Evolutionary conservation across 306 rosid species (phyloP), one percentile per base, ranked within the genome.

Genomic region (Prinsepia uniflora): DNA sequence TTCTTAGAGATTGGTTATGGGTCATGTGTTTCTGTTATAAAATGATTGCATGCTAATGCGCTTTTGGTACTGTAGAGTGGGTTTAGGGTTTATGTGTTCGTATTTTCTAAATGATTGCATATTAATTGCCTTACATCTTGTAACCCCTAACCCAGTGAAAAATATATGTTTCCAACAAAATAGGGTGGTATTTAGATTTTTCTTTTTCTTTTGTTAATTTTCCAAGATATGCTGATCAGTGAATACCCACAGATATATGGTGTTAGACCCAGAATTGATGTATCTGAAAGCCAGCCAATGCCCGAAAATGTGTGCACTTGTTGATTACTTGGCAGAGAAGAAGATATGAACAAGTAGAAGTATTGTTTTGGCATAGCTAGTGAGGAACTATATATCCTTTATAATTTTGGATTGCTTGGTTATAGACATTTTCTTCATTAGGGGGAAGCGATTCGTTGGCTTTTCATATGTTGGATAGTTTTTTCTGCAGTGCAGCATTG

Each of bases 401-500:
- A 13, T 36, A 56, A 39, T 14, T 72, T 13, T 19, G 2, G 30
- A 6, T 10, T 14, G 3, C 46, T 40, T 18, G 36, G 22, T 63
- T 63, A 36, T 45, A 13, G 43, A 45, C 14, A 14, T 34, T 12
- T 15, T 58, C 65, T 17, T 5, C 48, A 4, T 42, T 70, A 39
- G 10, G 49, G 65, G 41, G 48, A 49, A 63, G 44, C 6, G 19
- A 24, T 62, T 77, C 18, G 11, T 57, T 22, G 44, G 49, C 11
- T 52, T 41, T 58, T 74, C 47, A n/a, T 15, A 12, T 19, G 47
- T 20, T n/a, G 17, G 57, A 19, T 78, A 66, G 83, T 56, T 80
- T 55, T 34, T 34, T 76, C 10, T 84, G 77, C 69, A 72, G 72
- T 56, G 47, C 76, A 81, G 68, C 69, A 68, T 62, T 84, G 74